Evolutionary conservation across 2,329 filamentous ascomycete species (phyloP), one percentile per base, ranked within the genome.

Genomic region (Bipolaris oryzae): DNA sequence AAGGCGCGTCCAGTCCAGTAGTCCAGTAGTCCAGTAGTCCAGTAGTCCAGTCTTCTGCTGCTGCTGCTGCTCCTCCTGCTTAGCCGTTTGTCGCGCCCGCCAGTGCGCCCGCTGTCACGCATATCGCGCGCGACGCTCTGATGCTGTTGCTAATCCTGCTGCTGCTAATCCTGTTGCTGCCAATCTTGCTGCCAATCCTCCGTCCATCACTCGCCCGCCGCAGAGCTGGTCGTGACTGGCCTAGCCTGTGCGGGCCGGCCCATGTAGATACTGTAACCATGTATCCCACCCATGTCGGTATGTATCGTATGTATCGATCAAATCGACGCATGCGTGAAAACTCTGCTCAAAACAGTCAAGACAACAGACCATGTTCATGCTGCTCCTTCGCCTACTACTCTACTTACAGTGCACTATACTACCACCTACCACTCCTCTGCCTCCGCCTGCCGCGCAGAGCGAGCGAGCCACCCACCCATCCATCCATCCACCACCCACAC

Each of bases 191-290:
- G 21, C 23, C 7, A 25, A 25, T 21, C 45, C 31, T 5, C 33
- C 21, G 45, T 34, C 45, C 33, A 48, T 34, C 37, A 28, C 33
- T 20, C 9, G 20, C 20, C 4, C 54, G 57, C 43, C 41, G 51
- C 55, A 58, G 55, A 57, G 66, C 57, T 62, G 11, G 20, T 31
- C 44, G 33, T 61, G 54, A 57, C 61, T 63, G 60, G 67, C n/a
- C 57, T 69, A 66, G 66, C 61, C 61, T 64, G 47, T 54, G 71
- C 71, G 71, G 71, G 60, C 70, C 72, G 71, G 67, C 62, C 70
- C 72, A 57, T 69, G 58, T 60, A 28, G 25, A 28, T 28, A 10
- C 25, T 28, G 25, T 28, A 28, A 28, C 25, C 25, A 28, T 28
- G 25, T 28, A 28, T 28, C 25, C 25, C 25, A 28, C 10, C 25